Conservation (phyloP, 495 filamentous ascomycete species). For the Pyrenopolyporus hunteri region DNA sequence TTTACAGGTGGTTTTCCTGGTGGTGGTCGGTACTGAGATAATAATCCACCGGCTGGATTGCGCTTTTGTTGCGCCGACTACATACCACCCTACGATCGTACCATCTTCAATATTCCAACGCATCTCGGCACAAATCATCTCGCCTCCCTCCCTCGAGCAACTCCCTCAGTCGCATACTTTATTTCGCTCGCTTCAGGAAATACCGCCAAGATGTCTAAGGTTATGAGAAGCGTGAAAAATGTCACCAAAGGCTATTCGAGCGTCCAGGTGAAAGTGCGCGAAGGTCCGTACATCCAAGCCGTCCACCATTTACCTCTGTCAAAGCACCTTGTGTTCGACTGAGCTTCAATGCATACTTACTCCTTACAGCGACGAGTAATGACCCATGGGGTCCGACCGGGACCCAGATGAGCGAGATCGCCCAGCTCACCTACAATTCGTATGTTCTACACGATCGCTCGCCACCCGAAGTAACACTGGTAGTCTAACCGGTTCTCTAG, state of each 20-base stretch:
- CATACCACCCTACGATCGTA: conserved; percentile 27
- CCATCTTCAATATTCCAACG: conserved; percentile 18
- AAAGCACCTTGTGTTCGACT: neutral
- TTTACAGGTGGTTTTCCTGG: too few species aligned
- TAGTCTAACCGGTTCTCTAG: conserved; percentile 51
- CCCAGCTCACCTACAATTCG: conserved; percentile 96
- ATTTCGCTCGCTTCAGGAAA: conserved; percentile 14
- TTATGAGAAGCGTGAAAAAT: conserved; percentile 98
- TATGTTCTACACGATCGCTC: conserved; percentile 53
- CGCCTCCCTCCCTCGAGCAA: neutral
- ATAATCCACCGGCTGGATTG: conserved; percentile 41
- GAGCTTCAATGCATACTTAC: conserved; percentile 31
- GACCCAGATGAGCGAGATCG: conserved; percentile 98
- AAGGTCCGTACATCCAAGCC: conserved; percentile 70
- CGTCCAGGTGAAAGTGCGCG: conserved; percentile 98
- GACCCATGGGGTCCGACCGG: conserved; percentile 99
- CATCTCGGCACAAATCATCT: conserved; percentile 4
- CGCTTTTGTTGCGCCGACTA: conserved; percentile 38
- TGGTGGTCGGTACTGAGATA: conserved; percentile 15
- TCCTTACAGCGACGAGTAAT: conserved; percentile 86
- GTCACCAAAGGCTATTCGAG: conserved; percentile 98
- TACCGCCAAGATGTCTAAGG: conserved; percentile 81
- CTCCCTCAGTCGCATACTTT: conserved; percentile 3
- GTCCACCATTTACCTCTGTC: neutral
- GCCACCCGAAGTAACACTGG: neutral